Percentiles rank a stretch among this genome's conserved stretches.
phyloP scores from a whole-genome alignment of 164 flowering plant species.

The Litsea cubeba region DNA sequence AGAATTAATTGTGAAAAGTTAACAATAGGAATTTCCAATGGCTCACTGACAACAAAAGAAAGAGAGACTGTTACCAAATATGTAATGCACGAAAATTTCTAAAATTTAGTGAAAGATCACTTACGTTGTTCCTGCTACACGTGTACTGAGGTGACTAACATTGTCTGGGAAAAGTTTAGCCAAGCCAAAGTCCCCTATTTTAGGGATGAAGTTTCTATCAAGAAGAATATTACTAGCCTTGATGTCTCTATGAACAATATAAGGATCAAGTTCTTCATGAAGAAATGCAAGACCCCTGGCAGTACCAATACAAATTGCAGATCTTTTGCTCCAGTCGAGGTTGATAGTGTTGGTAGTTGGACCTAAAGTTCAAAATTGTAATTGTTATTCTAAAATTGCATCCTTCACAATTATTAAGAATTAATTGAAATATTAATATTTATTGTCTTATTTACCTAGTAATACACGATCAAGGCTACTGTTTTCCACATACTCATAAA shows the following conservation, averaged over 20 bases:
- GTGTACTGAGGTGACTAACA: constrained; percentile 88
- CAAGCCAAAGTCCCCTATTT: constrained; percentile 94
- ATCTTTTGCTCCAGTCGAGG: constrained; percentile 66
- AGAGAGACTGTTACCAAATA: neutral
- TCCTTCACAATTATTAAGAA: neutral
- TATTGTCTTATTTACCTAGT: constrained; percentile 32
- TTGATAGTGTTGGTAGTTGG: constrained; percentile 25
- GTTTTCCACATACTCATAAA: constrained; percentile 69
- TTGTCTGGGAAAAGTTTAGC: constrained; percentile 94
- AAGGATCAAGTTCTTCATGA: constrained; percentile 84
- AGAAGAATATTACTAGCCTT: constrained; percentile 92
- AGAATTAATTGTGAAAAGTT: neutral
- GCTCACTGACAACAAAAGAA: neutral
- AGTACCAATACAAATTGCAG: constrained; percentile 67
- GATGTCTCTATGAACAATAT: constrained; percentile 86
- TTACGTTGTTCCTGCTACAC: constrained; percentile 89
- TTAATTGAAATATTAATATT: neutral
- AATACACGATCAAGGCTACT: constrained; percentile 65
- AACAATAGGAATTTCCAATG: neutral
- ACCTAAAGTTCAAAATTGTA: constrained; percentile 35
- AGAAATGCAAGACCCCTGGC: constrained; percentile 71
- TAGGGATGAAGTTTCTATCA: constrained; percentile 57
- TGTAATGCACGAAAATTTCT: neutral
- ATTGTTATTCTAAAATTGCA: neutral
- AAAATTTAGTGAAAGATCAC: constrained; percentile 20